phyloP scores from a whole-genome alignment of 768 basidiomycete species.

The Gelatoporia subvermispora region DNA sequence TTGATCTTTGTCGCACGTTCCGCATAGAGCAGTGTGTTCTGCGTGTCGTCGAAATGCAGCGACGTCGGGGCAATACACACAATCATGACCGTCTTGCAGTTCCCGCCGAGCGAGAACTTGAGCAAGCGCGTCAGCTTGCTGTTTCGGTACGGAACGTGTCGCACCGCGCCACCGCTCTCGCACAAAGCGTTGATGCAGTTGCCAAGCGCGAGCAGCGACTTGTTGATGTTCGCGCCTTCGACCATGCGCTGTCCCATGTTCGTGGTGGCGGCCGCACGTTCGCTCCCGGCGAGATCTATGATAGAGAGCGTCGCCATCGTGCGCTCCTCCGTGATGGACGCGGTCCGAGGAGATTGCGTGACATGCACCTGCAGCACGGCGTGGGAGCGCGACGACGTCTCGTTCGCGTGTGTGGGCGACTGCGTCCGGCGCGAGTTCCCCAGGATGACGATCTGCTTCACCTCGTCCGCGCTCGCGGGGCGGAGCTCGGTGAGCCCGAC shows the following conservation, averaged over 20 bases:
- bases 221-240: slow-evolving; percentile 99
- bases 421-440: slow-evolving; percentile 89
- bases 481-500: slow-evolving; percentile 77
- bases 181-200: slow-evolving; percentile 99
- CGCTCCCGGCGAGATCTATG: slow-evolving; percentile 95
- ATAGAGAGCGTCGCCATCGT: slow-evolving; percentile 92
- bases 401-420: slow-evolving; percentile 93
- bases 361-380: slow-evolving; percentile 97
- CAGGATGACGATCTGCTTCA: slow-evolving; percentile 86
- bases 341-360: slow-evolving; percentile 80
- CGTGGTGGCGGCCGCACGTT: slow-evolving; percentile 90
- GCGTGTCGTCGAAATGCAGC: slow-evolving; percentile 95
- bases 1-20: slow-evolving; percentile 98
- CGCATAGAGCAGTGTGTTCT: slow-evolving; percentile 96
- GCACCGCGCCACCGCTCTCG: slow-evolving; percentile 81
- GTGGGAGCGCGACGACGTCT: slow-evolving; percentile 94
- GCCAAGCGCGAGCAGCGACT: slow-evolving; percentile 92
- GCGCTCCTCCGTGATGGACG: slow-evolving; percentile 73
- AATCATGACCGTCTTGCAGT: slow-evolving; percentile 99
- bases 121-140: slow-evolving; percentile 96
- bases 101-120: slow-evolving; percentile 96
- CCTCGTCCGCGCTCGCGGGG: slow-evolving; percentile 84
- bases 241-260: slow-evolving; percentile 99
- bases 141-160: slow-evolving; percentile 95
- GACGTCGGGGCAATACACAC: slow-evolving; percentile 96